Percentiles rank a stretch among this genome's conserved stretches.
Conservation (phyloP, 148 eudicot genomes). For the Euryodendron excelsum region DNA sequence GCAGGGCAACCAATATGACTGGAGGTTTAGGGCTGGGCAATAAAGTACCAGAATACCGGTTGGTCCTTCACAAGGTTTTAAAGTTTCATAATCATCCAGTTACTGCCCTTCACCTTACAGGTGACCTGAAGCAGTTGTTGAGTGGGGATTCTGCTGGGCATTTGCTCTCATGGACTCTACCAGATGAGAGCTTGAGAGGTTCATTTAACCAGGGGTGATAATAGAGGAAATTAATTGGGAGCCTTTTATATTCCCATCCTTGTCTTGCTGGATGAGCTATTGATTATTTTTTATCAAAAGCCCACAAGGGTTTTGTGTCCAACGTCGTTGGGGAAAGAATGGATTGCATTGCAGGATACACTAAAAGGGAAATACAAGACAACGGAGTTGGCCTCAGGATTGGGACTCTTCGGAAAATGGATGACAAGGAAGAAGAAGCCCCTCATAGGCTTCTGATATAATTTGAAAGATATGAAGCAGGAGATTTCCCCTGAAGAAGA, state of each 20-base stretch:
- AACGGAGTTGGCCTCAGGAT: slow-evolving; percentile 46
- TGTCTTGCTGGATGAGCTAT: slow-evolving; percentile 16
- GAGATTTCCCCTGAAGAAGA: background rate
- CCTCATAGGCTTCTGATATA: background rate
- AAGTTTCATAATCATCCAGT: slow-evolving; percentile 84
- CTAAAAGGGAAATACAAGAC: slow-evolving; percentile 17
- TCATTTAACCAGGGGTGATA: slow-evolving; percentile 55
- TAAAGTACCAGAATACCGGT: slow-evolving; percentile 62
- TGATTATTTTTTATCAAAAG: slow-evolving; percentile 9
- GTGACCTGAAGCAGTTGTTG: slow-evolving; percentile 78
- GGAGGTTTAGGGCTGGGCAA: slow-evolving; percentile 50
- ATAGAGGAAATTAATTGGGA: background rate
- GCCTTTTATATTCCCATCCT: slow-evolving; percentile 8
- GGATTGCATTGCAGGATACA: background rate
- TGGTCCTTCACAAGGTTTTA: slow-evolving; percentile 75
- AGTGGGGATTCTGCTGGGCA: slow-evolving; percentile 87
- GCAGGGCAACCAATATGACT: slow-evolving; percentile 32
- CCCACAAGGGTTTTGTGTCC: slow-evolving; percentile 13
- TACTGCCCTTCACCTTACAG: slow-evolving; percentile 75
- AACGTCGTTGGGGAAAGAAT: slow-evolving; percentile 16
- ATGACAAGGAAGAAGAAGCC: background rate
- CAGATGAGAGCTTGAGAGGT: slow-evolving; percentile 70
- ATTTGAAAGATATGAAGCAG: background rate
- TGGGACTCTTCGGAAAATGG: slow-evolving; percentile 10
- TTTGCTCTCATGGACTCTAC: slow-evolving; percentile 87